Percentiles rank a stretch among this genome's conserved stretches.
These are phyloP conservation scores for Verbena officinalis DNA, from an alignment of 257 asterid genomes.

Conservation along the genomic window DNA sequence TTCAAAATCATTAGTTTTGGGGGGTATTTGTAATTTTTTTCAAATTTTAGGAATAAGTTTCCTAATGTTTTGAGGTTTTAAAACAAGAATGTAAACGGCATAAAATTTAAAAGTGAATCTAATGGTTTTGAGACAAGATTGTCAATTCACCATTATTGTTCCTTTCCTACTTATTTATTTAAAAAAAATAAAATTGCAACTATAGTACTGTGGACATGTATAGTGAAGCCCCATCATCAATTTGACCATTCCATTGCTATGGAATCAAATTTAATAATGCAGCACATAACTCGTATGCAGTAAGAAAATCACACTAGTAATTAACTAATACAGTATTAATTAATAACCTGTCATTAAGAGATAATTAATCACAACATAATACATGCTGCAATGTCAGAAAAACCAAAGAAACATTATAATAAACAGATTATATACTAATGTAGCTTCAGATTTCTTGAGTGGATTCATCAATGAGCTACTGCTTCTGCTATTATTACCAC, in stretches of 20 bases:
- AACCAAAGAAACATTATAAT: constrained; percentile 27
- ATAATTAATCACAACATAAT: constrained; percentile 25
- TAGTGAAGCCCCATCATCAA: constrained; percentile 16
- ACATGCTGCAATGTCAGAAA: constrained; percentile 32
- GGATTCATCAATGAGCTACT: constrained; percentile 45
- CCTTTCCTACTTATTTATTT: too few relatives aligned
- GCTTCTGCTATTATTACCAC: constrained; percentile 53
- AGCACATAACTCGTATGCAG: not conserved
- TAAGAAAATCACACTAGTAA: not conserved
- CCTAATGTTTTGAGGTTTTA: too few relatives aligned
- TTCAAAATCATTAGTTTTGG: too few relatives aligned
- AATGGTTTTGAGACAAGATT: too few relatives aligned
- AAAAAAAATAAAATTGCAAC: too few relatives aligned
- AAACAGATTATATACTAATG: constrained; percentile 26
- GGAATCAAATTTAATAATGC: not conserved
- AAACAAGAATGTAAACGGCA: too few relatives aligned
- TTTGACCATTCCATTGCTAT: not conserved
- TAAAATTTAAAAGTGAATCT: too few relatives aligned
- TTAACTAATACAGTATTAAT: not conserved
- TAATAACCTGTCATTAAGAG: not conserved
- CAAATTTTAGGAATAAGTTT: too few relatives aligned
- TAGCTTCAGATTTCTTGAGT: constrained; percentile 46
- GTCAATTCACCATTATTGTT: too few relatives aligned
- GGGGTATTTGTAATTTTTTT: too few relatives aligned
- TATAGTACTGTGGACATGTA: constrained; percentile 6